Evolutionary conservation across 805 yeast genomes (phyloP).

Genomic region (Saccharomycopsis fodiens): DNA sequence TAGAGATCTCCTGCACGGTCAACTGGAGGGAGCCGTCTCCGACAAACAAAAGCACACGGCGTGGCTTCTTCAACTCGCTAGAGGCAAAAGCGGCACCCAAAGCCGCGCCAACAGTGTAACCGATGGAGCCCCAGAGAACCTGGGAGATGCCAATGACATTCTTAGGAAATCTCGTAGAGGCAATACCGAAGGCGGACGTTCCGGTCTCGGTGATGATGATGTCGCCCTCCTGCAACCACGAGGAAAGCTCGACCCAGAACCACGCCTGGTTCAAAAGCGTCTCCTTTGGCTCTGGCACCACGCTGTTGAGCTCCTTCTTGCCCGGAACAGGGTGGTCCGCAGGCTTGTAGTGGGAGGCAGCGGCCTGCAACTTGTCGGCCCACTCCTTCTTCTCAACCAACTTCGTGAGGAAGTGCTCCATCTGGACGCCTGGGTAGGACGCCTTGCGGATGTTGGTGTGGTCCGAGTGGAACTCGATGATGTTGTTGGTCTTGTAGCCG

Average conservation of each 20-base stretch:
- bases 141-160: slow-evolving; percentile 48
- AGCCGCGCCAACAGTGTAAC: slow-evolving; percentile 57
- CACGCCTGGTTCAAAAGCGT: slow-evolving; percentile 31
- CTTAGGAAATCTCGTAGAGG: slow-evolving; percentile 48
- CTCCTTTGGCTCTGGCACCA: slow-evolving; percentile 4
- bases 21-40: slow-evolving; percentile 68
- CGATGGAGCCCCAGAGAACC: slow-evolving; percentile 60
- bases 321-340: slow-evolving; percentile 13
- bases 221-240: slow-evolving; percentile 49
- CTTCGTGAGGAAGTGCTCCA: slow-evolving; percentile 34
- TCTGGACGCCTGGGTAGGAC: slow-evolving; percentile 44
- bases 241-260: slow-evolving; percentile 44
- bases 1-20: slow-evolving; percentile 57
- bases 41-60: slow-evolving; percentile 50
- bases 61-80: slow-evolving; percentile 36
- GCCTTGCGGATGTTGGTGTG: slow-evolving; percentile 45
- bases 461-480: slow-evolving; percentile 50
- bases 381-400: slow-evolving; percentile 3
- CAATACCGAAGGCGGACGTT: slow-evolving; percentile 55
- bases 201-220: slow-evolving; percentile 58
- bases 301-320: slow-evolving; percentile 4
- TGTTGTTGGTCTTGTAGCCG: slow-evolving; percentile 44
- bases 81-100: slow-evolving; percentile 56
- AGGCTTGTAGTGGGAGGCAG: slow-evolving; percentile 4
- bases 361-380: slow-evolving; percentile 1